A percentile compares a stretch with the other conserved stretches of the same genome.
Conservation (phyloP, 1,284 basidiomycete species). For the Pyrrhoderma lamaoense region DNA sequence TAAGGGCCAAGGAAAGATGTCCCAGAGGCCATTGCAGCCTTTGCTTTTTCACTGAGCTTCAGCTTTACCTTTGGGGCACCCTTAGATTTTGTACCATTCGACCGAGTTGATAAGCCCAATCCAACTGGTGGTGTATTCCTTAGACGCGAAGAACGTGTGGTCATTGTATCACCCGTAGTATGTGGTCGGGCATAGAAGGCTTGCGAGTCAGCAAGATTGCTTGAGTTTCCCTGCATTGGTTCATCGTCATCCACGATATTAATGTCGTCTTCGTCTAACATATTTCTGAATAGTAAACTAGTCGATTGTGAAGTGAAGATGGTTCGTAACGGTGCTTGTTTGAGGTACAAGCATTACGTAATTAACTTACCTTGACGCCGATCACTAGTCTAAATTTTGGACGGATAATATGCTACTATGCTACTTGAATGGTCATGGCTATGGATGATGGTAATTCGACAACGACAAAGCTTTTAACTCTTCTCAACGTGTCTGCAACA, state of each 20-base stretch:
- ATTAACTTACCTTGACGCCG: too few species aligned
- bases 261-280: constrained; percentile 54
- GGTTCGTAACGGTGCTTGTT: background rate
- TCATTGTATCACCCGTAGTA: constrained; percentile 11
- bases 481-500: constrained; percentile 88
- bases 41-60: constrained; percentile 68
- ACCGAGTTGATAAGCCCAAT: constrained; percentile 30
- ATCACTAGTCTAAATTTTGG: constrained; percentile 3
- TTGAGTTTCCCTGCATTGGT: constrained; percentile 21
- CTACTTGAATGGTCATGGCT: background rate
- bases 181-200: constrained; percentile 12
- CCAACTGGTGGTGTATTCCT: constrained; percentile 21
- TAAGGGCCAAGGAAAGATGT: constrained; percentile 82
- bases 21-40: constrained; percentile 65
- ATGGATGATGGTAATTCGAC: constrained; percentile 50
- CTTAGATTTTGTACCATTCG: constrained; percentile 33
- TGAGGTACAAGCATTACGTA: background rate
- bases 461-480: constrained; percentile 81
- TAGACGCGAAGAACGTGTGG: constrained; percentile 19
- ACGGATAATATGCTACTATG: background rate
- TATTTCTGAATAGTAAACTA: background rate
- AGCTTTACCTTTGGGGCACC: constrained; percentile 73
- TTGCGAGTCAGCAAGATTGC: constrained; percentile 19
- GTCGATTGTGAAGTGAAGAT: too few species aligned
- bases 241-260: constrained; percentile 52